Evolutionary conservation across 495 filamentous ascomycete species (phyloP).

Genomic region (Annulohypoxylon bovei): DNA sequence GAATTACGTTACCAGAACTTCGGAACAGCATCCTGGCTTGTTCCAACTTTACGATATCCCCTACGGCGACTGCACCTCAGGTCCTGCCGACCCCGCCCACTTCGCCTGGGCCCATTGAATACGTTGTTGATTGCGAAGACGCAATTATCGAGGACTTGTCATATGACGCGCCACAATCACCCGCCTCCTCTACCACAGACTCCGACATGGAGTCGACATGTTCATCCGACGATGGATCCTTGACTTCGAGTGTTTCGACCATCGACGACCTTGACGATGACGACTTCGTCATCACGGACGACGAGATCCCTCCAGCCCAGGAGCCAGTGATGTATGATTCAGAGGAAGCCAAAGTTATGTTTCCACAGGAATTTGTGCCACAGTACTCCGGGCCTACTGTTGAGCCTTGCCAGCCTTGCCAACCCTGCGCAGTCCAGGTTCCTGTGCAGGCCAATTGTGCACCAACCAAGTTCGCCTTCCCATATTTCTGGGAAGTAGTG

Average conservation of each 20-base stretch:
- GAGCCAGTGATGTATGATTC: constrained; percentile 55
- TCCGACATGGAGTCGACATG: constrained; percentile 58
- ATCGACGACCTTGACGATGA: constrained; percentile 57
- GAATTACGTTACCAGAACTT: constrained; percentile 87
- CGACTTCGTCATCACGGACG: constrained; percentile 53
- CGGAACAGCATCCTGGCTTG: constrained; percentile 80
- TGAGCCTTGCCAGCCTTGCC: constrained; percentile 41
- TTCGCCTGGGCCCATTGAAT: constrained; percentile 53
- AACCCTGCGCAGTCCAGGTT: constrained; percentile 44
- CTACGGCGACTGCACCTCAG: constrained; percentile 34
- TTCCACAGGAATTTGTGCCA: constrained; percentile 55
- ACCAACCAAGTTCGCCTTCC: constrained; percentile 53
- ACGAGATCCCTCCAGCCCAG: constrained; percentile 52
- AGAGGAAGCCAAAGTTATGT: constrained; percentile 52
- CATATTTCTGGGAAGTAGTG: constrained; percentile 57
- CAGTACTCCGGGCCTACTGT: constrained; percentile 43
- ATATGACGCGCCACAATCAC: constrained; percentile 53
- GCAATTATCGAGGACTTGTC: constrained; percentile 50
- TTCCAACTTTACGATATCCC: constrained; percentile 72
- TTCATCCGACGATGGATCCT: constrained; percentile 59
- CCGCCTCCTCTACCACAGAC: constrained; percentile 48
- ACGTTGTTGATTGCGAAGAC: constrained; percentile 60
- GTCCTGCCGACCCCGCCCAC: constrained; percentile 49
- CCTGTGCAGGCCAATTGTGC: constrained; percentile 46
- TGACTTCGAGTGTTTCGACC: constrained; percentile 56